Base-by-base conservation (phyloP, 2,329 filamentous ascomycete genomes). In the Alternaria sp. region DNA sequence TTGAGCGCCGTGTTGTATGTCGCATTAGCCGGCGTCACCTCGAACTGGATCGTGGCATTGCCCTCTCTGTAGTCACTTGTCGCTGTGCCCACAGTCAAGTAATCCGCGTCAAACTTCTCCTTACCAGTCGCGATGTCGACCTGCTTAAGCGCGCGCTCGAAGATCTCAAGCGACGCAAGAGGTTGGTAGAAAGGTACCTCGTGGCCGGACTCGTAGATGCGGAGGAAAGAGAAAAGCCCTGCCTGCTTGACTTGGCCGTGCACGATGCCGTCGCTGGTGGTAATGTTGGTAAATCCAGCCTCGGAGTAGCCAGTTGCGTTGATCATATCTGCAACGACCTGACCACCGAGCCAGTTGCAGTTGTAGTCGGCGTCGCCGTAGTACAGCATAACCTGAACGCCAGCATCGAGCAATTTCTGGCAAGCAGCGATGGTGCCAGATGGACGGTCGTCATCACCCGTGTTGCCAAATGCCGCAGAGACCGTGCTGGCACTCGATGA, bases 171-270 rank as follows among this genome's bases (percentile, higher is more conserved):
- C 8, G 85, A 75, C 12, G 80, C 82, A 30, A 84, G 76, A 4
- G 82, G 87, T 70, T 87, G 86, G 72, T 87, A 87, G 72, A 86
- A 87, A 0, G 85, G 86, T 2, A 85, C 83, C 70, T 84, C 81
- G 58, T 85, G 84, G 5, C 84, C 84, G 8, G 78, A 77, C 61
- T 85, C 82, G 72, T 84, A 85, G 65, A 87, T 79, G 23, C 86
- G 79, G 7, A 82, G 79, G 71, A 86, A 86, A 49, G 80, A 82
- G 74, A 84, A 87, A 58, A 82, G 81, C 15, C 81, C 85, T 5
- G 81, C 78, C 73, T 88, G 86, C 73, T 82, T 84, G 20, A 85
- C 84, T 68, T 86, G 84, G 7, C 84, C 86, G 72, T 87, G 84
- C 11, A 84, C 81, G n/a, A 85, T 76, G 57, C 65, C 71, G 64